Evolutionary conservation across 1,284 basidiomycete genomes (phyloP).

Genomic region (Tilletia horrida): DNA sequence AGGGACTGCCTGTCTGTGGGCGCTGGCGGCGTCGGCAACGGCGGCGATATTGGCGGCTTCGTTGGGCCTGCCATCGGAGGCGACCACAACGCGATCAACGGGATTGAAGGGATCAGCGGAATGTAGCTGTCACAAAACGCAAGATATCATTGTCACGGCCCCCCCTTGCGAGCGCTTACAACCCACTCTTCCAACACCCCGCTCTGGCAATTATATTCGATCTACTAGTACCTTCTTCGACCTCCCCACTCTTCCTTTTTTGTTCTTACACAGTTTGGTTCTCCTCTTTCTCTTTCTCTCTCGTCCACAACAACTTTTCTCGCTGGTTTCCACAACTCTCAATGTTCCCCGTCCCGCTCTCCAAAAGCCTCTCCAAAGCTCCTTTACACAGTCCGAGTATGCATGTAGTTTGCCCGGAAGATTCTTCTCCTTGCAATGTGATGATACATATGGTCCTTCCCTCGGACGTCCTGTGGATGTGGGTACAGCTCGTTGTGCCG

Average conservation of each 20-base stretch:
- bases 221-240: constrained; percentile 4
- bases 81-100: neutral
- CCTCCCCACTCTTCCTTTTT: constrained; percentile 8
- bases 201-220: neutral
- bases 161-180: neutral
- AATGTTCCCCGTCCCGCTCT: too few species aligned
- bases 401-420: too few species aligned
- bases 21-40: neutral
- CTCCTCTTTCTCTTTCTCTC: neutral
- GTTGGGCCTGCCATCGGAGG: neutral
- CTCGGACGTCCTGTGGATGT: too few species aligned
- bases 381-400: too few species aligned
- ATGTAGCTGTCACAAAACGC: neutral
- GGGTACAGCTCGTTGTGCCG: too few species aligned
- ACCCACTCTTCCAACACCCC: neutral
- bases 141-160: neutral
- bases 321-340: too few species aligned
- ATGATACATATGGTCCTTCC: too few species aligned
- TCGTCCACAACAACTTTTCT: neutral
- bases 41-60: neutral
- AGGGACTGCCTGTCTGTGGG: constrained; percentile 19
- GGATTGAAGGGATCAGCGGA: neutral
- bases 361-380: too few species aligned
- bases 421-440: too few species aligned
- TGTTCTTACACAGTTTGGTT: neutral